Evolutionary conservation across 805 yeast genomes (phyloP).

Genomic region (Wickerhamomyces kurtzmanii): DNA sequence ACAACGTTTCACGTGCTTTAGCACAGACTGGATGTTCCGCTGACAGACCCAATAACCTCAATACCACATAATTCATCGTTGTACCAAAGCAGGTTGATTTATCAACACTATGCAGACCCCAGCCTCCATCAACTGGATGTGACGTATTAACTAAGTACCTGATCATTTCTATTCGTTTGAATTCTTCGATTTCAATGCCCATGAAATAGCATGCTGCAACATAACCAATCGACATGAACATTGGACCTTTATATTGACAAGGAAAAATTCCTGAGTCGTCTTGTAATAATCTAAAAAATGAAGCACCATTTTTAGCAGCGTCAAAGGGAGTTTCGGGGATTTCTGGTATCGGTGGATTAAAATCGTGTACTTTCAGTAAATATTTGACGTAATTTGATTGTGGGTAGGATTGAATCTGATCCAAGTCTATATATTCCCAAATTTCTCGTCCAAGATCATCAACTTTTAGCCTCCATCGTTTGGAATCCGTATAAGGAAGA

Average conservation of each 20-base stretch:
- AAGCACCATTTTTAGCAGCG: conserved; percentile 67
- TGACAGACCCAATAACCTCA: conserved; percentile 71
- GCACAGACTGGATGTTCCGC: conserved; percentile 67
- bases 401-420: conserved; percentile 28
- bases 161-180: conserved; percentile 57
- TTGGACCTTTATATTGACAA: conserved; percentile 92
- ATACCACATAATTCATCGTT: conserved; percentile 69
- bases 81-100: conserved; percentile 96
- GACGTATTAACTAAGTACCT: conserved; percentile 86
- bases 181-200: conserved; percentile 57
- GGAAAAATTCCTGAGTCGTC: conserved; percentile 83
- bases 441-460: conserved; percentile 68
- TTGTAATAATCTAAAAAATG: conserved; percentile 61
- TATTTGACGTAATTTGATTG: conserved; percentile 52
- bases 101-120: conserved; percentile 94
- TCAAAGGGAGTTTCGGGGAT: conserved; percentile 35
- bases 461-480: conserved; percentile 65
- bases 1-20: conserved; percentile 66
- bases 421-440: conserved; percentile 58
- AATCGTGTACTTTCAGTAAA: conserved; percentile 30
- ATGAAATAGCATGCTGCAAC: conserved; percentile 68
- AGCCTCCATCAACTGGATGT: conserved; percentile 99
- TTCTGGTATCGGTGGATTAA: conserved; percentile 26
- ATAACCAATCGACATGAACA: conserved; percentile 92
- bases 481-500: conserved; percentile 56